Evolutionary conservation across 306 rosid species (phyloP).

Genomic region (Geum urbanum): DNA sequence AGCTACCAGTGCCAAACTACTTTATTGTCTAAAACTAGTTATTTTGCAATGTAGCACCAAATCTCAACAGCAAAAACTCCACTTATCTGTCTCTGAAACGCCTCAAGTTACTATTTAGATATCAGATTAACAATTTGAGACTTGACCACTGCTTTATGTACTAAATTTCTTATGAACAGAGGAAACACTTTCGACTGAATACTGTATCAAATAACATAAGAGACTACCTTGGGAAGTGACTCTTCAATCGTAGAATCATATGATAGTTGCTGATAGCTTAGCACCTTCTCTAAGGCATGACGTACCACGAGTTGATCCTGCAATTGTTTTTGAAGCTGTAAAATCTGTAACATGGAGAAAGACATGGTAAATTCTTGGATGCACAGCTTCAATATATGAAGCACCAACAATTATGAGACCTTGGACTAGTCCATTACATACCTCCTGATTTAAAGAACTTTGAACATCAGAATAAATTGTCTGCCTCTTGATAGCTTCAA

Average conservation of each 20-base stretch:
- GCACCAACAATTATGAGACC: neutral
- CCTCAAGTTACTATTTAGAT: no score
- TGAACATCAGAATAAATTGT: conserved; percentile 40
- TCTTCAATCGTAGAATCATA: conserved; percentile 38
- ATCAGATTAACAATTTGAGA: no score
- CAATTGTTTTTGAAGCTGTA: conserved; percentile 65
- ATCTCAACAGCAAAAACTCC: no score
- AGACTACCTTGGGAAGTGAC: conserved; percentile 67
- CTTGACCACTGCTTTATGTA: no score
- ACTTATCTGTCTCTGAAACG: no score
- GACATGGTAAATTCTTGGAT: conserved; percentile 15
- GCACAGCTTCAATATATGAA: neutral
- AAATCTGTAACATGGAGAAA: conserved; percentile 47
- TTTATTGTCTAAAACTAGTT: neutral
- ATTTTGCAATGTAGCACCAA: neutral
- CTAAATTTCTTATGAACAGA: no score
- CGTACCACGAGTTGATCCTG: conserved; percentile 62
- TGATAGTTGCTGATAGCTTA: conserved; percentile 49
- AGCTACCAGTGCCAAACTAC: neutral
- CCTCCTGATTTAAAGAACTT: conserved; percentile 74
- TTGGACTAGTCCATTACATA: conserved; percentile 7
- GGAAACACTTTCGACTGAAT: no score
- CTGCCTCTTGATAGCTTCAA: conserved; percentile 52
- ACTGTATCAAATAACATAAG: neutral
- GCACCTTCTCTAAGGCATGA: conserved; percentile 61